Evolutionary conservation across 768 basidiomycete species (phyloP).

Genomic region (Podaxis pistillaris): DNA sequence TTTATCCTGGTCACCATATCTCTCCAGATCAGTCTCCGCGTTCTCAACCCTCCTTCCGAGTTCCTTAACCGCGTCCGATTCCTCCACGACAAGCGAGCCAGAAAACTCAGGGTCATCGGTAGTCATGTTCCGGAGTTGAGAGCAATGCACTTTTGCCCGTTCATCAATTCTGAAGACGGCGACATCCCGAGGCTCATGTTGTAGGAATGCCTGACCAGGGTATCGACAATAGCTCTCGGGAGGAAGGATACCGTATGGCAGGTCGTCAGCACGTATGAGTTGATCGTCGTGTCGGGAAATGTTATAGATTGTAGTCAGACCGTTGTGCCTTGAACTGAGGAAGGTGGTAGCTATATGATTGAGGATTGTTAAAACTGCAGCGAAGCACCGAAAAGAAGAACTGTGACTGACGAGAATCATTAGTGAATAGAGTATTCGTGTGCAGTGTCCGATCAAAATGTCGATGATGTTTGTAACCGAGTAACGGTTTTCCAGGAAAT

Average conservation of each 20-base stretch:
- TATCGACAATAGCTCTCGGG: background rate
- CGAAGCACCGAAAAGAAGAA: background rate
- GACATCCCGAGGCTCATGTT: background rate
- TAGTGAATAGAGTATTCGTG: constrained; percentile 32
- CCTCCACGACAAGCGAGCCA: constrained; percentile 26
- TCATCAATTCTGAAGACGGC: constrained; percentile 46
- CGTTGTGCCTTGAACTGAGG: constrained; percentile 58
- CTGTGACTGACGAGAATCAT: constrained; percentile 30
- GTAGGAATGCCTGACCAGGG: constrained; percentile 30
- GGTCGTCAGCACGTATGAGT: constrained; percentile 42
- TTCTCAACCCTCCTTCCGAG: constrained; percentile 29
- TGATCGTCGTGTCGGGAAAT: constrained; percentile 40
- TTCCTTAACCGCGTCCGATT: constrained; percentile 38
- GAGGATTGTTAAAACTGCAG: background rate
- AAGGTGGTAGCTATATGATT: constrained; percentile 48
- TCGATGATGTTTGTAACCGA: constrained; percentile 62
- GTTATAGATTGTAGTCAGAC: constrained; percentile 63
- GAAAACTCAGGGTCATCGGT: constrained; percentile 13
- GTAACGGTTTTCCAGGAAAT: constrained; percentile 51
- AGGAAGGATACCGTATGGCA: constrained; percentile 45
- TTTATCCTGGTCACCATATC: constrained; percentile 42
- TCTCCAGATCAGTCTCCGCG: constrained; percentile 37
- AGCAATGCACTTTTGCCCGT: constrained; percentile 43
- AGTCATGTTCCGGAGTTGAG: constrained; percentile 32
- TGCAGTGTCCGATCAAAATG: constrained; percentile 58